Conservation (phyloP, 768 basidiomycete genomes). For the Mycena rebaudengoi region DNA sequence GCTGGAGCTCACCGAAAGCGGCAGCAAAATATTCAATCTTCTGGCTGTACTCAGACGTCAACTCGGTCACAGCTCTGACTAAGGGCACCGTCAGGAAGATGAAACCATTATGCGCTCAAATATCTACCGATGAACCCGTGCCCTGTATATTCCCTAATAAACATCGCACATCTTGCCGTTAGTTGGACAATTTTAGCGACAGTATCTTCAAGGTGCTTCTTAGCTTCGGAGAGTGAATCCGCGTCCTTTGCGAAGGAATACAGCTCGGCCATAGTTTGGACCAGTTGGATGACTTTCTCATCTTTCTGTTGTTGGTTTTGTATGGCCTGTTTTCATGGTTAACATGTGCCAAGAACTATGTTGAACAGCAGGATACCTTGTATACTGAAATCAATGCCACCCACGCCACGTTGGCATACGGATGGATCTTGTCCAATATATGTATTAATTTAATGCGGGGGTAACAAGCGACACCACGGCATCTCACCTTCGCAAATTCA, state of each 20-base stretch:
- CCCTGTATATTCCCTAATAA: not conserved
- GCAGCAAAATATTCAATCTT: too few relatives aligned
- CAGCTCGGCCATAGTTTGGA: not conserved
- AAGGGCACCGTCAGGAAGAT: too few relatives aligned
- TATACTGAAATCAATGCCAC: not conserved
- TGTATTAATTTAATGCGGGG: too few relatives aligned
- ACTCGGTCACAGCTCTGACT: too few relatives aligned
- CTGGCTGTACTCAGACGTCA: too few relatives aligned
- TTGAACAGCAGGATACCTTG: not conserved
- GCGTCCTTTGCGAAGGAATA: not conserved
- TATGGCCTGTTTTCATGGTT: not conserved
- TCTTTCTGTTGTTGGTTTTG: not conserved
- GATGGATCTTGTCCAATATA: too few relatives aligned
- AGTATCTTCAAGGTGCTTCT: not conserved
- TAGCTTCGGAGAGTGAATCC: not conserved
- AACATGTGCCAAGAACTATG: not conserved
- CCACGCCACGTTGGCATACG: not conserved
- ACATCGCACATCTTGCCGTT: not conserved
- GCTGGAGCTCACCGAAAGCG: too few relatives aligned
- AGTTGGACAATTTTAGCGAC: not conserved
- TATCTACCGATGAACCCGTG: not conserved
- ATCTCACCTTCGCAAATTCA: too few relatives aligned
- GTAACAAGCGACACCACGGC: too few relatives aligned
- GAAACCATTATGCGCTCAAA: too few relatives aligned
- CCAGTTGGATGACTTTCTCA: not conserved